Evolutionary conservation across 495 filamentous ascomycete genomes (phyloP).

Genomic region (Hypoxylon trugodes): DNA sequence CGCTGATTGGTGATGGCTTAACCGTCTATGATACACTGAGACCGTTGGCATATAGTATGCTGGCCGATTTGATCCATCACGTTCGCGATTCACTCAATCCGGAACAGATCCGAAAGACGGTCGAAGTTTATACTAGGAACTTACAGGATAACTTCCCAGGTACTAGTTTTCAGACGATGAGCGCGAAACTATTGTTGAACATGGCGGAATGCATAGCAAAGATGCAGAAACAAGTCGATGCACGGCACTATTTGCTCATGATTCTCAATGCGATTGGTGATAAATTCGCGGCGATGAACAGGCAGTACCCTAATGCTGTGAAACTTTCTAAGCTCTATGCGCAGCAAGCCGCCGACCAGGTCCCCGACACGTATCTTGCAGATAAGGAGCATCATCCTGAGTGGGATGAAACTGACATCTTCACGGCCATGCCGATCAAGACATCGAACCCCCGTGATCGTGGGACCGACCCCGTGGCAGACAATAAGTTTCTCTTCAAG

Average conservation of each 20-base stretch:
- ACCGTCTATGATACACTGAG: constrained; percentile 97
- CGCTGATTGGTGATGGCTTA: constrained; percentile 91
- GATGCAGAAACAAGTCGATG: constrained; percentile 88
- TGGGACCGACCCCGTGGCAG: constrained; percentile 88
- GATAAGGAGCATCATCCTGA: constrained; percentile 82
- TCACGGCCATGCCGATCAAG: constrained; percentile 94
- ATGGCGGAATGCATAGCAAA: constrained; percentile 97
- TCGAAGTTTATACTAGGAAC: constrained; percentile 97
- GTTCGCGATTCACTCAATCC: constrained; percentile 84
- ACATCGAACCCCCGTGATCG: constrained; percentile 92
- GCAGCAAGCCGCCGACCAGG: constrained; percentile 69
- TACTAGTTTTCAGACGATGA: constrained; percentile 99
- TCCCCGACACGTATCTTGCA: constrained; percentile 81
- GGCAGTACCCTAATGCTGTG: constrained; percentile 91
- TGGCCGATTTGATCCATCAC: constrained; percentile 97
- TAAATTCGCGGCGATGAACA: constrained; percentile 98
- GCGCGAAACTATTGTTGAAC: constrained; percentile 93
- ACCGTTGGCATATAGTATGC: constrained; percentile 96
- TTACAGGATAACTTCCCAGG: constrained; percentile 95
- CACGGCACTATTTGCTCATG: constrained; percentile 94
- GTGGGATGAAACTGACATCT: constrained; percentile 99
- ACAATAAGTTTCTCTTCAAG: constrained; percentile 98
- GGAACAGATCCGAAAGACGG: constrained; percentile 91
- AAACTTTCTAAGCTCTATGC: constrained; percentile 83
- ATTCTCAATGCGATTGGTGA: constrained; percentile 97